These are phyloP conservation scores for Lagenidium giganteum DNA, from an alignment of 352 stramenopile genomes.

Conservation along the genomic window DNA sequence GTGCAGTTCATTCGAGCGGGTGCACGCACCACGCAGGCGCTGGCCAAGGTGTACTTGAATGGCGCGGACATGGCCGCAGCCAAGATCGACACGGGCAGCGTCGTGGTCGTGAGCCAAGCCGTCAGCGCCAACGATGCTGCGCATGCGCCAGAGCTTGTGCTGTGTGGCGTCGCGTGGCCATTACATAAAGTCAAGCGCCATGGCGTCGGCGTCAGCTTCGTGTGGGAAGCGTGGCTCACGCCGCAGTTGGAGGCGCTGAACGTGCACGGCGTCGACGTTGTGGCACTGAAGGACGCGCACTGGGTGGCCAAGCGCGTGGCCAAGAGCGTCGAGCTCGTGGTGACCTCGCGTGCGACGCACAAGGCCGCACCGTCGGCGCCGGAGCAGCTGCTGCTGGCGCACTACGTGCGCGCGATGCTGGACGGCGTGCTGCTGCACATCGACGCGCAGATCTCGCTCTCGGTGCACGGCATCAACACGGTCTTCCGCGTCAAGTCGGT, in stretches of 20 bases:
- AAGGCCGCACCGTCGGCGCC: conserved; percentile 35
- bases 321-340: conserved; percentile 23
- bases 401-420: conserved; percentile 63
- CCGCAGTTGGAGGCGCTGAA: conserved; percentile 20
- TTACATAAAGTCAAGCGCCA: conserved; percentile 70
- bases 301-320: conserved; percentile 13
- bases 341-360: conserved; percentile 27
- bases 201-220: conserved; percentile 54
- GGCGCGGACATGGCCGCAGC: conserved; percentile 39
- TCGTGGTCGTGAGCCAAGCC: conserved; percentile 22
- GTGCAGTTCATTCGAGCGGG: conserved; percentile 53
- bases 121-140: neutral
- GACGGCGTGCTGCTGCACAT: conserved; percentile 51
- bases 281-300: conserved; percentile 15
- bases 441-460: conserved; percentile 44
- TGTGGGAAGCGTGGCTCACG: conserved; percentile 55
- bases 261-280: too few relatives aligned
- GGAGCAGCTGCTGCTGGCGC: conserved; percentile 41
- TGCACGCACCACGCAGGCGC: conserved; percentile 40
- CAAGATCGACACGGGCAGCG: conserved; percentile 32
- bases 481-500: conserved; percentile 37
- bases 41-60: conserved; percentile 71
- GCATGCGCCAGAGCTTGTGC: conserved; percentile 19
- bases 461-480: conserved; percentile 49
- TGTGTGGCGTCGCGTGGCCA: conserved; percentile 63